Base-by-base conservation (phyloP, 176 grass and related monocot species). In the Alloteropsis semialata region DNA sequence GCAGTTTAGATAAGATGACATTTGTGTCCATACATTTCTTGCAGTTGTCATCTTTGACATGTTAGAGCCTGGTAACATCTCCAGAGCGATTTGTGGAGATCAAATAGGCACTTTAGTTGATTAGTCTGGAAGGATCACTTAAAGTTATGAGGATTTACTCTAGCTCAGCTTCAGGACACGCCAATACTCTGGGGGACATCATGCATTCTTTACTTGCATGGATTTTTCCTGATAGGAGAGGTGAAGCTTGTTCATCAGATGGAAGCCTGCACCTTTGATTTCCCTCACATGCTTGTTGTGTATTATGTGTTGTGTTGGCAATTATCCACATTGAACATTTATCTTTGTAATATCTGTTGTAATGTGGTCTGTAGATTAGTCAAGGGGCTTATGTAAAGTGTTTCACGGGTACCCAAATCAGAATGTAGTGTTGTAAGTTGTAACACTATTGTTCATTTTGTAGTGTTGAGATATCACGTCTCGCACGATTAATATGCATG, bases 41-140 rank as follows among this genome's bases (percentile, higher is more conserved):
- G 89, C 91, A 99, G 96, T 99, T 85, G 85, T 99, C 67, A 87
- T 99, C 55, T 96, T 99, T 92, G 92, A 93, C 89, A 84, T 99
- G 54, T 79, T 90, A 78, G 93, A 99, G 39, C 80, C 93, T 65
- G 83, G 91, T 74, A 96, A 93, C 89, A 93, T 99, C 59, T 93
- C 93, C 15, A 93, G 80, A 89, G 96, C 91, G 18, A 82, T 99
- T 74, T 89, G 89, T 75, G 96, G 96, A 56, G 91, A 99, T 42
- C 89, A 92, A 90, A 87, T 99, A 51, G 96, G 93, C 65, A 96
- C 83, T 1, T 87, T 99, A 75, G 89, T 96, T 85, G 96, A 96
- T 49, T 88, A 98, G 81, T 88, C 96, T 62, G 95, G 92, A 61
- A 88, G 92, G 77, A 95, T 95, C 21, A 81, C 88, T 28, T 94